Conservation (phyloP, 2,329 filamentous ascomycete species). For the Fusarium pseudocircinatum region DNA sequence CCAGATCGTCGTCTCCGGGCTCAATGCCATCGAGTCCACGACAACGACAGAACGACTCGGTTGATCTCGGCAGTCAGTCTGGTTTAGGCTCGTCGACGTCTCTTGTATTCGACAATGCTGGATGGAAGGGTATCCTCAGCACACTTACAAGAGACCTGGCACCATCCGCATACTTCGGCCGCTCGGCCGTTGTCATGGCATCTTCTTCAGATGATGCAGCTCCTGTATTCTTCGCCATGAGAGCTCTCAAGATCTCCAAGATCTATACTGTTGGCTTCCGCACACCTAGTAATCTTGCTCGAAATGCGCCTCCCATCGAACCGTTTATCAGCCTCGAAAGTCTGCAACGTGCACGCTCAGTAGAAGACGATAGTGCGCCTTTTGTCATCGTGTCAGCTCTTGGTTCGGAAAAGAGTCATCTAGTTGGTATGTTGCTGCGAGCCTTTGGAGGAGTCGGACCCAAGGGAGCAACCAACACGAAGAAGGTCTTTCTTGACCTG, state of each 20-base stretch:
- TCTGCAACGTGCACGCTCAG: slow-evolving; percentile 61
- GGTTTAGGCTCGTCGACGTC: slow-evolving; percentile 60
- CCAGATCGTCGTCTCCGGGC: slow-evolving; percentile 56
- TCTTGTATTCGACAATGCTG: slow-evolving; percentile 82
- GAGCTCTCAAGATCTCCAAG: slow-evolving; percentile 77
- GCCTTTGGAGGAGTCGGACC: slow-evolving; percentile 66
- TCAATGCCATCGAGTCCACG: slow-evolving; percentile 61
- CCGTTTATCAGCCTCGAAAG: slow-evolving; percentile 81
- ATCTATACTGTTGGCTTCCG: slow-evolving; percentile 88
- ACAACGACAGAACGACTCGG: slow-evolving; percentile 46
- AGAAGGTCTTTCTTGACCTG: slow-evolving; percentile 83
- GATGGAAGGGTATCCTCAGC: slow-evolving; percentile 86
- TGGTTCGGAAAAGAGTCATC: slow-evolving; percentile 78
- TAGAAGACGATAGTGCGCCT: slow-evolving; percentile 66
- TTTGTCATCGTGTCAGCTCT: slow-evolving; percentile 86
- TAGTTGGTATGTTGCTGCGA: slow-evolving; percentile 80
- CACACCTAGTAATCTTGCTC: slow-evolving; percentile 68
- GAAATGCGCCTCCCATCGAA: slow-evolving; percentile 74
- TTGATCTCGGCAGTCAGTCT: slow-evolving; percentile 39
- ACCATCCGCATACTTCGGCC: slow-evolving; percentile 80
- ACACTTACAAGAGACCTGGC: slow-evolving; percentile 84
- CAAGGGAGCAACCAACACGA: slow-evolving; percentile 51
- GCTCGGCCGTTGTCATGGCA: slow-evolving; percentile 79
- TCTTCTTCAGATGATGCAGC: slow-evolving; percentile 79
- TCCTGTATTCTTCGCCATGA: slow-evolving; percentile 80